These are phyloP conservation scores for Mycosphaerella sp. DNA, from an alignment of 2,329 filamentous ascomycete genomes.

Conservation along the genomic window DNA sequence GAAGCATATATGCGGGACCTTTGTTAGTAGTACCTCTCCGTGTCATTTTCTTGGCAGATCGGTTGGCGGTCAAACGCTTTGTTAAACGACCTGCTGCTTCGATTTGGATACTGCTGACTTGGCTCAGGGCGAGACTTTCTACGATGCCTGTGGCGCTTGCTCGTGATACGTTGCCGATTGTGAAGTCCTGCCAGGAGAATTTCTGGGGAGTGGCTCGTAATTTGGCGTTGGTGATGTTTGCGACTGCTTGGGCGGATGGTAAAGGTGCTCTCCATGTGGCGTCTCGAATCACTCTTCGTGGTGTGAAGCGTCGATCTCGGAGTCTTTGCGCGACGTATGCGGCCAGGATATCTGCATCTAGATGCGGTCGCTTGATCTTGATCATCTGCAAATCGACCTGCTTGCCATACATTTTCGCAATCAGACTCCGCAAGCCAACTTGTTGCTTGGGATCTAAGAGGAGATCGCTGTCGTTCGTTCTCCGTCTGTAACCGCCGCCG, in stretches of 20 bases:
- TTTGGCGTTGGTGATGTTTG: slow-evolving; percentile 25
- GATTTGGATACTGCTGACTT: slow-evolving; percentile 28
- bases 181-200: slow-evolving; percentile 22
- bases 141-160: slow-evolving; percentile 22
- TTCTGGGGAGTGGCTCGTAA: slow-evolving; percentile 15
- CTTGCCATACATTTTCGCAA: slow-evolving; percentile 27
- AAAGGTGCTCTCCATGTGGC: slow-evolving; percentile 30
- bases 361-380: slow-evolving; percentile 26
- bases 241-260: slow-evolving; percentile 23
- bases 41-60: slow-evolving; percentile 28
- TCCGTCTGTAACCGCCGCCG: background rate
- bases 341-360: slow-evolving; percentile 30
- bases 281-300: slow-evolving; percentile 29
- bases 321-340: slow-evolving; percentile 27
- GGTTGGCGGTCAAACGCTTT: slow-evolving; percentile 33
- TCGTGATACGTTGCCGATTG: slow-evolving; percentile 14
- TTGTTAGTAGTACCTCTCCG: slow-evolving; percentile 28
- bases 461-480: slow-evolving; percentile 4
- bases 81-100: slow-evolving; percentile 31
- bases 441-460: slow-evolving; percentile 17
- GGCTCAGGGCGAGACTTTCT: slow-evolving; percentile 23
- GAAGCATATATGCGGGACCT: slow-evolving; percentile 25
- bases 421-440: slow-evolving; percentile 13
- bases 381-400: slow-evolving; percentile 29
- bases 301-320: slow-evolving; percentile 25